Conservation (phyloP, 2,329 filamentous ascomycete genomes). For the Leptographium flavum region DNA sequence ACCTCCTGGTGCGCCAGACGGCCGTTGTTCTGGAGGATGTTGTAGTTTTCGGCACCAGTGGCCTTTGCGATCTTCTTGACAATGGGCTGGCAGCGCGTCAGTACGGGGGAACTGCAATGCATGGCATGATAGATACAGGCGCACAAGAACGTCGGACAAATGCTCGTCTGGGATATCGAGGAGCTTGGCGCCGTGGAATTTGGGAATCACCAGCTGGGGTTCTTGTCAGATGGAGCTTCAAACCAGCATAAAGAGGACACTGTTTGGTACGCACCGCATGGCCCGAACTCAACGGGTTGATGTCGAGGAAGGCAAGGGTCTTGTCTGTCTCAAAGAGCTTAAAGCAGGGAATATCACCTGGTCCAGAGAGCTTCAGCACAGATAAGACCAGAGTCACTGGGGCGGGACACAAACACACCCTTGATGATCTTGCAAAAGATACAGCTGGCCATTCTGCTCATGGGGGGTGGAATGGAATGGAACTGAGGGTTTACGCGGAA, state of each 20-base stretch:
- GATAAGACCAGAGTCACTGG: too few species aligned
- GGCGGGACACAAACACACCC: slow-evolving; percentile 33
- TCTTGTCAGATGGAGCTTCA: background rate
- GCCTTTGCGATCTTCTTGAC: slow-evolving; percentile 77
- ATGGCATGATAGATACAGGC: slow-evolving; percentile 13
- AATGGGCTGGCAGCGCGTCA: slow-evolving; percentile 38
- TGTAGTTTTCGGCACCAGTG: slow-evolving; percentile 67
- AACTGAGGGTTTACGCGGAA: background rate
- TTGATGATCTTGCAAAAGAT: slow-evolving; percentile 99
- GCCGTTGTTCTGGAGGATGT: slow-evolving; percentile 94
- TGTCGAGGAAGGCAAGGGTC: slow-evolving; percentile 90
- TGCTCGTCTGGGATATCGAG: slow-evolving; percentile 85
- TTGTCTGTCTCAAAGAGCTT: slow-evolving; percentile 94
- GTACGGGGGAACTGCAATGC: background rate
- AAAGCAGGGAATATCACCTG: slow-evolving; percentile 89
- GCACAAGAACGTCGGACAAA: slow-evolving; percentile 65
- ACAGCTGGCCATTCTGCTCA: slow-evolving; percentile 49
- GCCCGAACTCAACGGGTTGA: slow-evolving; percentile 74
- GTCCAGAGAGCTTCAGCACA: background rate
- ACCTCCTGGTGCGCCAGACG: slow-evolving; percentile 82
- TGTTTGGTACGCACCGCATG: slow-evolving; percentile 55
- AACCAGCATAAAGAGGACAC: too few species aligned
- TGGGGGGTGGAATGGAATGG: background rate
- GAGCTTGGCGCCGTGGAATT: slow-evolving; percentile 84
- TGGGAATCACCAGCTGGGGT: slow-evolving; percentile 80